phyloP scores from a whole-genome alignment of 352 stramenopile species.

The Phytopythium oedochilum region DNA sequence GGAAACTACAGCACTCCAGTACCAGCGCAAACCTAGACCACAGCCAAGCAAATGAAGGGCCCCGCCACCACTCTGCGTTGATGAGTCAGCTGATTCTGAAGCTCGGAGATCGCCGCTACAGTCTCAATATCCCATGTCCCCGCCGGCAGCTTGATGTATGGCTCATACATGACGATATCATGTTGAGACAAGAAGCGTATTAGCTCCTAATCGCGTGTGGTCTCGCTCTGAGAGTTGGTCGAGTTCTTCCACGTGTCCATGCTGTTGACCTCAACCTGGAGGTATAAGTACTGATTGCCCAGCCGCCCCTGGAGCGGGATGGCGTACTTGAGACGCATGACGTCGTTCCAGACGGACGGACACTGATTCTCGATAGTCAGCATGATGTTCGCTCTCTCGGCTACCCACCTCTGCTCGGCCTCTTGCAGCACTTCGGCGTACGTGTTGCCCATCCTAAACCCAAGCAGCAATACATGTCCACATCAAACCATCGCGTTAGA shows the following conservation, averaged over 20 bases:
- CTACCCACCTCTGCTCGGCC: slow-evolving; percentile 55
- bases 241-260: slow-evolving; percentile 38
- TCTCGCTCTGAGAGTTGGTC: background rate
- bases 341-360: slow-evolving; percentile 23
- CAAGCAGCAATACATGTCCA: slow-evolving; percentile 2
- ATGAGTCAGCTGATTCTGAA: too few relatives aligned
- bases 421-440: slow-evolving; percentile 56
- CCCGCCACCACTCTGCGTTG: too few relatives aligned
- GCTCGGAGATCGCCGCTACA: too few relatives aligned
- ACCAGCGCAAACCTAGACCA: too few relatives aligned
- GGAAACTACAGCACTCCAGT: too few relatives aligned
- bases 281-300: slow-evolving; percentile 32
- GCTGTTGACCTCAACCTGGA: slow-evolving; percentile 45
- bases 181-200: too few relatives aligned
- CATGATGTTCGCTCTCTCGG: slow-evolving; percentile 68
- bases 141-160: slow-evolving; percentile 9
- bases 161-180: too few relatives aligned
- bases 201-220: background rate
- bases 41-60: too few relatives aligned
- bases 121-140: slow-evolving; percentile 16
- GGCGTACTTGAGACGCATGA: slow-evolving; percentile 30
- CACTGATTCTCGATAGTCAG: slow-evolving; percentile 49
- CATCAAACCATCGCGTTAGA: background rate
- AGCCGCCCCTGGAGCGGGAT: slow-evolving; percentile 30
- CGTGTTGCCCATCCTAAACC: slow-evolving; percentile 56